Base-by-base conservation (phyloP, 1,284 basidiomycete species). In the Stereum hirsutum region DNA sequence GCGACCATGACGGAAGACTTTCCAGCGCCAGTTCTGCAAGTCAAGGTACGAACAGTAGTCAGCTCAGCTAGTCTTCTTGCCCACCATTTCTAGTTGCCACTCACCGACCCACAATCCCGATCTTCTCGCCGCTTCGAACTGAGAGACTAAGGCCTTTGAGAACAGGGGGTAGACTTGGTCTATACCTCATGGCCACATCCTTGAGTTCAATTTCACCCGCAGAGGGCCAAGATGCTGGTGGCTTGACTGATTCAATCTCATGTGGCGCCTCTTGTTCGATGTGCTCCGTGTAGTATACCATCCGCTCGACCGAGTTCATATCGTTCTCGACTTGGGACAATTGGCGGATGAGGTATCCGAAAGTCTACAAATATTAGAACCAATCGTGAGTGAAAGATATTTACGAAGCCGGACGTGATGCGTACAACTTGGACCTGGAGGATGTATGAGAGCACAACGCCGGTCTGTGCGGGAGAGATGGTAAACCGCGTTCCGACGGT, bases 251-350 rank as follows among this genome's bases (percentile, higher is more conserved):
- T 1, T 66, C 61, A 28, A 89, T 61, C 27, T 81, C 69, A 52
- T 89, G 78, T 0, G 86, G 72, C 1, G 86, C 76, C 60, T 95
- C 92, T 58, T 89, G 84, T 53, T 89, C 85, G 24, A 90, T 62
- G 39, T 76, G 68, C 27, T 73, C 72, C 26, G 83, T 80, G 53
- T 95, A 95, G 59, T 91, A 75, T 2, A 89, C 65, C 25, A 92
- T 70, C 35, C 89, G 81, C 61, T 95, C 91, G 4, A 92, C 88
- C 20, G 83, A 81, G 58, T 92, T 92, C 85, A 94, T 92, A 60
- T 93, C 78, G 59, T 94, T 93, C 62, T 94, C 89, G 12, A 91
- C 81, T 56, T 92, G 87, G 4, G 87, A 86, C 41, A 74, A 72
- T 58, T 93, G 89, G 19, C 88, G 78, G 38, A 93, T 78, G 56